Evolutionary conservation across 2,329 filamentous ascomycete species (phyloP), one percentile per base, ranked within the genome.

Genomic region (Epichloe typhina): DNA sequence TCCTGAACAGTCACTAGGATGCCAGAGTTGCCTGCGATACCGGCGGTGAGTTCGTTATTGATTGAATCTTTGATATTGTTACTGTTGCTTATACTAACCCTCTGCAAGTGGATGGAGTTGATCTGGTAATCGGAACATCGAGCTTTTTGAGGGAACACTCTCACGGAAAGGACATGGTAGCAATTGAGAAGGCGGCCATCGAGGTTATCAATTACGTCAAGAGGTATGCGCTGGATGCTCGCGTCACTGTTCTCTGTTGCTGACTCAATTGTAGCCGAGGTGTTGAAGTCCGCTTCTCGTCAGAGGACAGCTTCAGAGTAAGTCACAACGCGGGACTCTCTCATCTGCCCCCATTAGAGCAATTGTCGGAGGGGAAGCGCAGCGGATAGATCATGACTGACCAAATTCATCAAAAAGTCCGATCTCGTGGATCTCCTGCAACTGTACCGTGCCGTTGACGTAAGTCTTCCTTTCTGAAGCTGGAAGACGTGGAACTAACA

Each of bases 141-240:
- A 83, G 80, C 49, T 87, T 86, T 86, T 79, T 95, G 49, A 82
- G 86, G 66, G 84, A 94, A 68, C 84, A 93, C 73, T 87, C 82
- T 52, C 88, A 93, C 68, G 88, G 88, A 66, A 95, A 94, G 78
- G 85, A 89, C 62, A 90, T 94, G 82, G 82, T 80, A 58, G 86
- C 84, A 64, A 89, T 68, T 53, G 57, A 75, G 70, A 85, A 88
- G 71, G 79, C 83, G 35, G 88, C 55, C 6, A 50, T 57, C 31
- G 55, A 57, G 48, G 55, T 57, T n/a, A 57, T 57, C 15, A 47
- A 52, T 21, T 57, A 51, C 33, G 48, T 57, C 46, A 57, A 57
- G 47, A 54, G 52, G 52, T 49, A 36, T 23, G 45, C 13, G 11
- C 4, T 6, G 36, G 12, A 17, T 15, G 17, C 7, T 31, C 5